Evolutionary conservation across 164 flowering plant genomes (phyloP), one percentile per base, ranked within the genome.

Genomic region (Sedum album): DNA sequence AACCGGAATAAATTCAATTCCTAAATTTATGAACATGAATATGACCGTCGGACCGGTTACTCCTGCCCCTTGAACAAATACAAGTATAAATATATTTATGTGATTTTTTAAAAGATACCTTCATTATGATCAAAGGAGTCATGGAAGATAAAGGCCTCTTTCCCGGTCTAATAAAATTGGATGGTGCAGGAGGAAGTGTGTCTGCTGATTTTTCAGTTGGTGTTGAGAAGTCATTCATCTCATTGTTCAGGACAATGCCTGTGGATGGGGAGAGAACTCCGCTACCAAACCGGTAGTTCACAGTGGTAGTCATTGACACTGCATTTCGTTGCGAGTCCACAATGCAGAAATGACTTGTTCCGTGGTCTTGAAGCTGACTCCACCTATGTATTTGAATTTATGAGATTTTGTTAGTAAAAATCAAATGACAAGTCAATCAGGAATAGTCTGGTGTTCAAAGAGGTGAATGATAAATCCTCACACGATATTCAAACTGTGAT

Each of bases 101-200:
- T 41, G n/a, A n/a, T 41, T 41, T 41, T 2, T 9, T 2, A 41
- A 9, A 14, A 2, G 13, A 20, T 62, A 90, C 98, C 96, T 90
- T 90, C 46, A 87, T 83, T 66, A 95, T 67, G 38, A 95, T 81
- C 35, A 86, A 57, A 0, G 99, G 99, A 0, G 91, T 85, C 97
- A 95, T 92, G 70, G 97, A 88, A 68, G 97, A 95, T 41, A 95
- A 76, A 8, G 99, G 96, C 69, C 96, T 82, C 76, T 94, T 94
- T 49, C 80, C 84, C 17, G 97, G 93, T 77, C 66, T 42, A 60
- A 92, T 84, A 66, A 84, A 92, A 80, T 95, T 92, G 46, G 90
- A 61, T 9, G 97, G 97, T 60, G 93, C 84, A 6, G 99, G 97
- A 70, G 97, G 96, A 60, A 92, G 97, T 41, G 20, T 73, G 64